phyloP scores from a whole-genome alignment of 2,329 filamentous ascomycete species.

The Exophiala mesophila region DNA sequence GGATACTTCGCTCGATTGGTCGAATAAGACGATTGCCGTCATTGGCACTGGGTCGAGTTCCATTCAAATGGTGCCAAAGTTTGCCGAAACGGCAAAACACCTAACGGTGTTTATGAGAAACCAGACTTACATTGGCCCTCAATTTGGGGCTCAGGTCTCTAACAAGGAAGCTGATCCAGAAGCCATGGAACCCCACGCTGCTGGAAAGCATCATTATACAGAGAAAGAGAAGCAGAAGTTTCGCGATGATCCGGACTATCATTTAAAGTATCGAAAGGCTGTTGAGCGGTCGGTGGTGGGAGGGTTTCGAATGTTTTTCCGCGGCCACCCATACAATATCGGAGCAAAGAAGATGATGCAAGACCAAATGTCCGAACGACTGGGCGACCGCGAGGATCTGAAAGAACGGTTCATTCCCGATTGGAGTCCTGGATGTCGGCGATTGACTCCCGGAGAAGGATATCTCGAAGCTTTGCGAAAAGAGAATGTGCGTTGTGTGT shows the following conservation, averaged over 20 bases:
- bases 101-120: constrained; percentile 31
- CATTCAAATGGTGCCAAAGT: constrained; percentile 32
- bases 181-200: constrained; percentile 14
- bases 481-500: constrained; percentile 24
- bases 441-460: constrained; percentile 20
- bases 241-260: constrained; percentile 13
- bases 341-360: constrained; percentile 13
- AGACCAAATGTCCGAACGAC: constrained; percentile 21
- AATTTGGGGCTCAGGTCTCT: constrained; percentile 16
- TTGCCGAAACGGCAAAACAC: constrained; percentile 27
- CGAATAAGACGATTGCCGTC: constrained; percentile 25
- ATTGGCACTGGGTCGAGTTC: constrained; percentile 28
- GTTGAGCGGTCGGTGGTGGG: constrained; percentile 7
- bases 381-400: constrained; percentile 18
- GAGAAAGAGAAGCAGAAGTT: constrained; percentile 19
- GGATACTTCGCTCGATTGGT: constrained; percentile 28
- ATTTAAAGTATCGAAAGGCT: constrained; percentile 13
- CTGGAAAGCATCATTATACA: constrained; percentile 13
- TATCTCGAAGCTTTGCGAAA: constrained; percentile 26
- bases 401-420: constrained; percentile 18
- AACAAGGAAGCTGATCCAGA: constrained; percentile 20
- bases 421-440: constrained; percentile 23
- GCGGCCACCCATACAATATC: constrained; percentile 8
- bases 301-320: constrained; percentile 10
- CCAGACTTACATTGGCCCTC: constrained; percentile 28